These are phyloP conservation scores for Serpula lacrymans DNA, from an alignment of 768 basidiomycete genomes.

Conservation along the genomic window DNA sequence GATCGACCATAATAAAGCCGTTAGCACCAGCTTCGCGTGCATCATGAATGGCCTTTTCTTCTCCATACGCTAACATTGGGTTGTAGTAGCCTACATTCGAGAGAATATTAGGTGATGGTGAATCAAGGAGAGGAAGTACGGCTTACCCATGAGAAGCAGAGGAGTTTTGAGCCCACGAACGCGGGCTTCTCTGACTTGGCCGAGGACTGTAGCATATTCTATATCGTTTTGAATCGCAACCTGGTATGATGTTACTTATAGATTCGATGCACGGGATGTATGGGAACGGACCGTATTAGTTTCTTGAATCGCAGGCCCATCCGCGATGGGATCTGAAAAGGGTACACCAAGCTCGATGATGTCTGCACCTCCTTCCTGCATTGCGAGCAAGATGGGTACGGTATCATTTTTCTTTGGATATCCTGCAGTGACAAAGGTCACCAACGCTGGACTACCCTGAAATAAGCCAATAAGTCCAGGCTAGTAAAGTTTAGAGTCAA, in stretches of 20 bases:
- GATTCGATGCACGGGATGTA: too few species aligned
- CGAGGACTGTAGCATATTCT: constrained; percentile 73
- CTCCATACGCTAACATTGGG: constrained; percentile 91
- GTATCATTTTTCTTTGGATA: constrained; percentile 80
- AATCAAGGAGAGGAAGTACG: neutral
- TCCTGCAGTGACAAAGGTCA: constrained; percentile 94
- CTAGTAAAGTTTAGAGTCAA: constrained; percentile 12
- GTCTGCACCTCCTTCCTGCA: constrained; percentile 92
- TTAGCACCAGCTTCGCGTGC: constrained; percentile 90
- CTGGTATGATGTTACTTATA: constrained; percentile 43
- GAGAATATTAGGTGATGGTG: constrained; percentile 1
- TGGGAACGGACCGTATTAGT: constrained; percentile 74
- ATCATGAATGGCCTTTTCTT: constrained; percentile 90
- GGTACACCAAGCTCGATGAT: constrained; percentile 95
- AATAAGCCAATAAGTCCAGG: constrained; percentile 26
- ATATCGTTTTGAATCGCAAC: constrained; percentile 80
- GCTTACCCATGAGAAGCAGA: constrained; percentile 89
- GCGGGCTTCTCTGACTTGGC: constrained; percentile 74
- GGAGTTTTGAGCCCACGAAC: constrained; percentile 79
- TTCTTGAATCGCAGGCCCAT: constrained; percentile 91
- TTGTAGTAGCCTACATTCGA: constrained; percentile 85
- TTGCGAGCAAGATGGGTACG: constrained; percentile 82
- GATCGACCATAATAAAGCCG: constrained; percentile 96
- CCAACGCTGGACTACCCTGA: constrained; percentile 59
- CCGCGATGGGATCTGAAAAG: constrained; percentile 95